Percentiles rank a stretch among this genome's conserved stretches.
Conservation (phyloP, 2,329 filamentous ascomycete species). For the Cercospora brassicicola region DNA sequence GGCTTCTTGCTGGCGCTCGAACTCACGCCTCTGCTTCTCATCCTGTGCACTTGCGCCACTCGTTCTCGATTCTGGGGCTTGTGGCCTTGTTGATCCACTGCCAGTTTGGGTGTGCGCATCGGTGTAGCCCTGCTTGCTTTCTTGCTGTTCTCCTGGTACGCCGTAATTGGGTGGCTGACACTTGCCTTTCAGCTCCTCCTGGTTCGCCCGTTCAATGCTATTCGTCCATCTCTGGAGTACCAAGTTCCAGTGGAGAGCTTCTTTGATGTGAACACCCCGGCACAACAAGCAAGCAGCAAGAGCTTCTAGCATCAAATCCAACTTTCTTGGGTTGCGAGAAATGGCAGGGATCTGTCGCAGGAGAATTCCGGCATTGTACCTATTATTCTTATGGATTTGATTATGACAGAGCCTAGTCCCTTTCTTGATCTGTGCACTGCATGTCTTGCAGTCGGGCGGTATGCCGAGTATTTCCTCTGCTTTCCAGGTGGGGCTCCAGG, state of each 20-base stretch:
- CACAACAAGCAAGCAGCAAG: conserved; percentile 4
- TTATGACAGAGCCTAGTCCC: neutral
- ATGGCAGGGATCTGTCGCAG: neutral
- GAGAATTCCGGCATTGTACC: neutral
- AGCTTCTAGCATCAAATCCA: neutral
- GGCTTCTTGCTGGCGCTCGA: conserved; percentile 4
- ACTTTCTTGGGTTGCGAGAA: neutral
- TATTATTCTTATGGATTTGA: neutral
- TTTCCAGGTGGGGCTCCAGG: neutral
- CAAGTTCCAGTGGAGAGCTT: neutral
- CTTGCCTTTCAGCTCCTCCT: neutral
- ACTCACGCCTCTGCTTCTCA: conserved; percentile 3
- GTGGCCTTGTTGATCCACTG: neutral
- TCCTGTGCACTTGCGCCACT: neutral
- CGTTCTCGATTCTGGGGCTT: neutral
- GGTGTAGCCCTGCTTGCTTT: neutral
- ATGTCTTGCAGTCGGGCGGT: neutral
- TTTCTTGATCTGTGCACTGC: neutral
- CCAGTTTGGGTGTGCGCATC: neutral
- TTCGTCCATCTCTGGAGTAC: neutral
- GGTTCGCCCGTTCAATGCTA: neutral
- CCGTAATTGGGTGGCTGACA: neutral
- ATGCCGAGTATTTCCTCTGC: neutral
- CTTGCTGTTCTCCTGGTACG: neutral
- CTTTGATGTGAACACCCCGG: neutral